A percentile compares a stretch with the other conserved stretches of the same genome.
Evolutionary conservation across 176 grass and related monocot genomes (phyloP).

Genomic region (Stipa capillata): DNA sequence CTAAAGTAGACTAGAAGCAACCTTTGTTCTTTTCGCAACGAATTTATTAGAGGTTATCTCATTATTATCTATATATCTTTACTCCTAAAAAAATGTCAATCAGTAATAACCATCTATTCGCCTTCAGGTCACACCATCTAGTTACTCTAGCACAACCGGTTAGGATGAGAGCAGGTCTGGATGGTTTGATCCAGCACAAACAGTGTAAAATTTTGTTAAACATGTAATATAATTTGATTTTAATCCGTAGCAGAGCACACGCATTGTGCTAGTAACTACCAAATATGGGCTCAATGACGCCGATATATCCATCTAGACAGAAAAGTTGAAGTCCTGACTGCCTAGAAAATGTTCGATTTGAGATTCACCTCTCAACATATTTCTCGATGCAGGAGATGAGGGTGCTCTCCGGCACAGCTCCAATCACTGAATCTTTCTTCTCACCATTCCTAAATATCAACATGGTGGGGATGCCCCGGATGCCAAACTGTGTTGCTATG

Average conservation of each 20-base stretch:
- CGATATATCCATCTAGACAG: conserved; percentile 6
- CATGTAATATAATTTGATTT: too few relatives aligned
- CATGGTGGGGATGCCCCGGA: conserved; percentile 76
- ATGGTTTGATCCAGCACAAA: too few relatives aligned
- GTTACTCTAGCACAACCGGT: too few relatives aligned
- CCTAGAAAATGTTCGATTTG: background rate
- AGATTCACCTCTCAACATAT: conserved; percentile 23
- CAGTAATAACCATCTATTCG: too few relatives aligned
- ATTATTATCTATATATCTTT: conserved; percentile 45
- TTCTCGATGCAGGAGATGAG: conserved; percentile 42
- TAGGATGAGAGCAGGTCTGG: too few relatives aligned
- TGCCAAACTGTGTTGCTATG: conserved; percentile 53
- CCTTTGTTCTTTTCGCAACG: background rate
- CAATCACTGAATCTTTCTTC: too few relatives aligned
- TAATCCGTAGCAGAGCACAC: too few relatives aligned
- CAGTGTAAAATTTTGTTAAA: too few relatives aligned
- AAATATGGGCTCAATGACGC: background rate
- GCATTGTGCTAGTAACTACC: too few relatives aligned
- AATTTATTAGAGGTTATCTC: conserved; percentile 3
- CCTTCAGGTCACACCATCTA: too few relatives aligned
- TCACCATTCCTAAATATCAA: conserved; percentile 71
- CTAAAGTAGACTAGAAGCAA: background rate
- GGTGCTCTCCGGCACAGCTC: conserved; percentile 60
- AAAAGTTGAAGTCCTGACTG: background rate
- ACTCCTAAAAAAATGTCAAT: too few relatives aligned